A percentile compares a stretch with the other conserved stretches of the same genome.
Evolutionary conservation across 1,284 basidiomycete species (phyloP).

Genomic region (Meira nashicola): DNA sequence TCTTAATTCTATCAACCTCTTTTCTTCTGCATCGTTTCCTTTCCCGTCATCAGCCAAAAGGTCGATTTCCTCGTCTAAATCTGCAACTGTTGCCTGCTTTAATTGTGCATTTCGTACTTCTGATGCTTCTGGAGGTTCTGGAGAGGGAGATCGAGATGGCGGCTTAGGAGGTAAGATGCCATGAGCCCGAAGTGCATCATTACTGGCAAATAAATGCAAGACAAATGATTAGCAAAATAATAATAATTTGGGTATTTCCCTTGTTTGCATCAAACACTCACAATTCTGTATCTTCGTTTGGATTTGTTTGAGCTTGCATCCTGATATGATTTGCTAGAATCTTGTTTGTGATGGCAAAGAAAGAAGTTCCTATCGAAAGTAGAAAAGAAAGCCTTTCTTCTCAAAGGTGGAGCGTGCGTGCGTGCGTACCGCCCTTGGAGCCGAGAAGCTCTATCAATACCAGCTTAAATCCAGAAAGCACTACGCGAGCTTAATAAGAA

Average conservation of each 20-base stretch:
- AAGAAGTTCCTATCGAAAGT: too few species aligned
- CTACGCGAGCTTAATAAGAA: too few species aligned
- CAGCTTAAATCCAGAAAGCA: too few species aligned
- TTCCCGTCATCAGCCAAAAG: constrained; percentile 13
- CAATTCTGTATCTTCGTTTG: constrained; percentile 47
- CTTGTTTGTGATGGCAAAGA: background rate
- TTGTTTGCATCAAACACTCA: constrained; percentile 14
- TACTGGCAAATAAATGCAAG: constrained; percentile 17
- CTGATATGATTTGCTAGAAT: background rate
- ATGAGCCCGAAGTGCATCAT: constrained; percentile 47
- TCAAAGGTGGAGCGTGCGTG: too few species aligned
- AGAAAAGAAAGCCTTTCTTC: too few species aligned
- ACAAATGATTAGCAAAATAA: background rate
- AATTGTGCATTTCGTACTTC: constrained; percentile 29
- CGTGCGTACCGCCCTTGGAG: too few species aligned
- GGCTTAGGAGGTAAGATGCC: constrained; percentile 50
- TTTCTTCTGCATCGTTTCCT: constrained; percentile 62
- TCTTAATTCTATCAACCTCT: constrained; percentile 68
- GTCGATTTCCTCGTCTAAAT: constrained; percentile 40
- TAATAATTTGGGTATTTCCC: background rate
- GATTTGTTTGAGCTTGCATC: constrained; percentile 35
- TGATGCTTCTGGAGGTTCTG: constrained; percentile 30
- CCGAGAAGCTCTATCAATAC: too few species aligned
- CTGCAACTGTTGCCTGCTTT: constrained; percentile 33
- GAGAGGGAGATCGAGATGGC: constrained; percentile 48